These are phyloP conservation scores for Elongisporangium undulatum DNA, from an alignment of 352 stramenopile genomes.

Conservation along the genomic window DNA sequence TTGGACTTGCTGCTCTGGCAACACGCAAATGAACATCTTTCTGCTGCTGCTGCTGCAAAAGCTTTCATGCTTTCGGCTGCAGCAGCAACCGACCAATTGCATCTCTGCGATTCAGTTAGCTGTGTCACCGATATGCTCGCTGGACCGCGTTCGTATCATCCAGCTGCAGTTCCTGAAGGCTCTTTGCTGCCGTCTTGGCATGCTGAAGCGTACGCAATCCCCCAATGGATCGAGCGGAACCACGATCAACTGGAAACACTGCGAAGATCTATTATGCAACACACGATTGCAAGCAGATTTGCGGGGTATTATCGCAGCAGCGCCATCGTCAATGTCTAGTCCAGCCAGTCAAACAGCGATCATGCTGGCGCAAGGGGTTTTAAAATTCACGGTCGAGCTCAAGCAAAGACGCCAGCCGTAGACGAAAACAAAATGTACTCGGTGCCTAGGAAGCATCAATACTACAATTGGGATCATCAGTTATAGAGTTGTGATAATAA, in stretches of 20 bases:
- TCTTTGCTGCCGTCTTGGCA: slow-evolving; percentile 24
- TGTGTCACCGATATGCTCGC: slow-evolving; percentile 24
- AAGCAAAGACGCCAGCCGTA: slow-evolving; percentile 15
- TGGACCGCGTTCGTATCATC: slow-evolving; percentile 35
- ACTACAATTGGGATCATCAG: slow-evolving; percentile 20
- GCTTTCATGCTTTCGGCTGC: slow-evolving; percentile 9
- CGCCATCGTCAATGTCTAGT: slow-evolving; percentile 10
- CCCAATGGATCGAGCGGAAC: neutral
- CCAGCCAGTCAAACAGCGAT: slow-evolving; percentile 25
- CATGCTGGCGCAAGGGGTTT: slow-evolving; percentile 38
- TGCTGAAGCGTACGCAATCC: slow-evolving; percentile 9
- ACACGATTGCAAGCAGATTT: slow-evolving; percentile 45
- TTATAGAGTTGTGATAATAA: slow-evolving; percentile 36
- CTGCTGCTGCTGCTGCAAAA: slow-evolving; percentile 49
- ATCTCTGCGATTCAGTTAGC: slow-evolving; percentile 32
- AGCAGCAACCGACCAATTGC: slow-evolving; percentile 4
- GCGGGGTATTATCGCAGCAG: slow-evolving; percentile 15
- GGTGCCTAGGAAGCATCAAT: slow-evolving; percentile 18
- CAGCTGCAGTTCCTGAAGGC: slow-evolving; percentile 49
- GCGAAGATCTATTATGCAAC: slow-evolving; percentile 37
- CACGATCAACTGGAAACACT: slow-evolving; percentile 17
- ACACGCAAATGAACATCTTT: slow-evolving; percentile 47
- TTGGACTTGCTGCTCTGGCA: slow-evolving; percentile 28
- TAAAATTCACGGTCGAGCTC: slow-evolving; percentile 22
- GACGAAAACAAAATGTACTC: slow-evolving; percentile 17